Evolutionary conservation across 768 basidiomycete genomes (phyloP).

Genomic region (Macrolepiota albuminosa): DNA sequence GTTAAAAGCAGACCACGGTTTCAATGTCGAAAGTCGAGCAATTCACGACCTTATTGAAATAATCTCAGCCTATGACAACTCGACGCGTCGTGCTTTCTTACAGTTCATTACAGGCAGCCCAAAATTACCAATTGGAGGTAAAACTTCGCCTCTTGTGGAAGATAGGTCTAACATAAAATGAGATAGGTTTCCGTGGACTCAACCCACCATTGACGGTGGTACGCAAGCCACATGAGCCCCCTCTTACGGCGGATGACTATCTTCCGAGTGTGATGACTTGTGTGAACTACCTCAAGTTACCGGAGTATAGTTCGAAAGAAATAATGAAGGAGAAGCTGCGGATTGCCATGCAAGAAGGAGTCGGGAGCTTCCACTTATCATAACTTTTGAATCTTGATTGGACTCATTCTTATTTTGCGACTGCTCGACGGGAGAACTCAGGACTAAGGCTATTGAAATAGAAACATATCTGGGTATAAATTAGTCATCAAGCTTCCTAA

Average conservation of each 20-base stretch:
- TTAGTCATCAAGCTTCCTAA: background rate
- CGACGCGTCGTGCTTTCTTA: constrained; percentile 79
- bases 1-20: constrained; percentile 97
- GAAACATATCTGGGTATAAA: background rate
- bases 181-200: constrained; percentile 85
- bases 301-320: constrained; percentile 87
- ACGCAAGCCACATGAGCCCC: constrained; percentile 91
- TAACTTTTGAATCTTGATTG: constrained; percentile 34
- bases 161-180: background rate
- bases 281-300: constrained; percentile 93
- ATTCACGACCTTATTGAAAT: constrained; percentile 85
- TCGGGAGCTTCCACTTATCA: constrained; percentile 96
- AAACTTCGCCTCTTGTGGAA: constrained; percentile 20
- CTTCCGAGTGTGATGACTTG: constrained; percentile 99
- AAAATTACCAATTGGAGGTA: constrained; percentile 93
- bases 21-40: constrained; percentile 89
- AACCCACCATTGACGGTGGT: constrained; percentile 95
- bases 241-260: constrained; percentile 89
- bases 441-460: background rate
- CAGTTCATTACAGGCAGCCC: constrained; percentile 99
- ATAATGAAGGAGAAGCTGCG: constrained; percentile 82
- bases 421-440: background rate
- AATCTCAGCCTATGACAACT: constrained; percentile 74
- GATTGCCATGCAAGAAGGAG: constrained; percentile 88
- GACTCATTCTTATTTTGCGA: constrained; percentile 5